phyloP scores from a whole-genome alignment of 208 protist genomes.

The Blechomonas ayalai region DNA sequence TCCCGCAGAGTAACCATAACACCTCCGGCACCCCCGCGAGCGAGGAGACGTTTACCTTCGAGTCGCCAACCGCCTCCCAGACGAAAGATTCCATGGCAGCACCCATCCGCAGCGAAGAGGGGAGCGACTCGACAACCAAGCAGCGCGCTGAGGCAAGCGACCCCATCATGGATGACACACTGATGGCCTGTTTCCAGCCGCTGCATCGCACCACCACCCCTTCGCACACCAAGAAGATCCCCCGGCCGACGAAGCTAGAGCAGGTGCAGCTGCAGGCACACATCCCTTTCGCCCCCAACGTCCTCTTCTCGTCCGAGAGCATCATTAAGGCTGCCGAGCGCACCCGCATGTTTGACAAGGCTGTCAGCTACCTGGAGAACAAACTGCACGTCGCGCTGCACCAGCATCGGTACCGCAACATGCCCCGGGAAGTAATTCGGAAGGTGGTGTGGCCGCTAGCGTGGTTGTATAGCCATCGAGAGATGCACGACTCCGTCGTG shows the following conservation, averaged over 20 bases:
- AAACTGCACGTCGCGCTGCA: slow-evolving; percentile 55
- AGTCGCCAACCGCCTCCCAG: no score
- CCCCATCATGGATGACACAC: no score
- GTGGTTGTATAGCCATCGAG: slow-evolving; percentile 84
- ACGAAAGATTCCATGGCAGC: no score
- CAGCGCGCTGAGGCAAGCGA: no score
- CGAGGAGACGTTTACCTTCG: no score
- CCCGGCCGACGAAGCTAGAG: background rate
- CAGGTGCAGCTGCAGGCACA: slow-evolving; percentile 7
- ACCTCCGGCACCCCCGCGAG: no score
- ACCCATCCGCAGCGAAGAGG: no score
- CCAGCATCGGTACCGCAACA: slow-evolving; percentile 52
- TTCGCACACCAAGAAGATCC: no score
- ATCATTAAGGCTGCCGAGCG: slow-evolving; percentile 77
- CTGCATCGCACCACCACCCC: no score
- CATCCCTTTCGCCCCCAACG: slow-evolving; percentile 40
- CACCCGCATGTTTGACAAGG: slow-evolving; percentile 88
- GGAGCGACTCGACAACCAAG: no score
- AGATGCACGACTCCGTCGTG: slow-evolving; percentile 89
- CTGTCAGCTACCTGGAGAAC: slow-evolving; percentile 81
- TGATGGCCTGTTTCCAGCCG: background rate
- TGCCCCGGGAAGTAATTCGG: slow-evolving; percentile 71
- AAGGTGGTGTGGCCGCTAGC: slow-evolving; percentile 77
- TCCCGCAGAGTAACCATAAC: no score
- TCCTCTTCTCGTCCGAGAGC: slow-evolving; percentile 79